phyloP scores from a whole-genome alignment of 2,329 filamentous ascomycete genomes.

The Claviceps fusiformis region DNA sequence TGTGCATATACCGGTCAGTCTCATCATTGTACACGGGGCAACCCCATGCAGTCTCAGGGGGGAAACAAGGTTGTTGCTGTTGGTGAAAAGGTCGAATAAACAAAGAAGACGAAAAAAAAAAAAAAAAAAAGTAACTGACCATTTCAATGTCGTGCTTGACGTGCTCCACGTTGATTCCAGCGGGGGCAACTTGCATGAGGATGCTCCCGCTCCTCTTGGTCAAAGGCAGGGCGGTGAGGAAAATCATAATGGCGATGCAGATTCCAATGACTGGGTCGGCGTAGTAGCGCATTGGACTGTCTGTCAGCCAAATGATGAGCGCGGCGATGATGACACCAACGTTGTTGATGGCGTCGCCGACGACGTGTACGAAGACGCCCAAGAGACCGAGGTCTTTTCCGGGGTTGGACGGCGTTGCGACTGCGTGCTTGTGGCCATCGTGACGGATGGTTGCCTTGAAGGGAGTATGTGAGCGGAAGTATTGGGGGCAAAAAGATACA shows the following conservation, averaged over 20 bases:
- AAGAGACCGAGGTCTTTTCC: slow-evolving; percentile 55
- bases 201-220: slow-evolving; percentile 50
- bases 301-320: slow-evolving; percentile 52
- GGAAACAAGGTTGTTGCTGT: not conserved
- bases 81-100: too few relatives aligned
- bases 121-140: slow-evolving; percentile 21
- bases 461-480: not conserved
- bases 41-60: too few relatives aligned
- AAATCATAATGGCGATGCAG: slow-evolving; percentile 60
- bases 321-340: slow-evolving; percentile 60
- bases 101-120: too few relatives aligned
- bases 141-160: slow-evolving; percentile 57
- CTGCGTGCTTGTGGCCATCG: slow-evolving; percentile 35
- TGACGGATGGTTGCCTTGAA: slow-evolving; percentile 17
- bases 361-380: slow-evolving; percentile 55
- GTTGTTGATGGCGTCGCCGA: slow-evolving; percentile 65
- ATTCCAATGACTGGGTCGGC: slow-evolving; percentile 58
- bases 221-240: slow-evolving; percentile 49
- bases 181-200: slow-evolving; percentile 52
- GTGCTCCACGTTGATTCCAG: slow-evolving; percentile 44
- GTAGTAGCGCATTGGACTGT: slow-evolving; percentile 48
- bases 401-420: slow-evolving; percentile 16
- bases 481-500: too few relatives aligned
- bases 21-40: not conserved
- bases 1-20: not conserved